Conservation (phyloP, 305 asterid genomes). For the Solanum hybrid region DNA sequence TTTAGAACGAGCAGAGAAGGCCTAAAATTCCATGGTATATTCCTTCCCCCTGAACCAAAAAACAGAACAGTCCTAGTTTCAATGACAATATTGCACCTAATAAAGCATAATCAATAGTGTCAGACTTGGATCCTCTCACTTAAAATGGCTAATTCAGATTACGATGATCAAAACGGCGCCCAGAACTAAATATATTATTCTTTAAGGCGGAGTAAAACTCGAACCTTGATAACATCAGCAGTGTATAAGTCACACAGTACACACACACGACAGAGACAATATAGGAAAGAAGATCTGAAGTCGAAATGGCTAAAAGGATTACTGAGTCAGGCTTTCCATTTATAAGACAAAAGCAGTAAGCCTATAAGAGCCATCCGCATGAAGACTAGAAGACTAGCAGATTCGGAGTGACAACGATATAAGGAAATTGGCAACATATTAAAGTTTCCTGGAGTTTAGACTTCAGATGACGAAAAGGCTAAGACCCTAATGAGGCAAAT, state of each 20-base stretch:
- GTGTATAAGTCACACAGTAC: background rate
- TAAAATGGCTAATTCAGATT: background rate
- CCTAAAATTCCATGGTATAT: background rate
- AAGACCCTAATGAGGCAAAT: background rate
- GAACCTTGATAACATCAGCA: constrained; percentile 1
- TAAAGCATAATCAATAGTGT: background rate
- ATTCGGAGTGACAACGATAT: background rate
- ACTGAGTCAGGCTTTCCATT: background rate
- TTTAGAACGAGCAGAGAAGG: background rate
- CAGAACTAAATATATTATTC: background rate
- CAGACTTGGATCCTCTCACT: background rate
- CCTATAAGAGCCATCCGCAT: background rate
- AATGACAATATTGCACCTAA: background rate
- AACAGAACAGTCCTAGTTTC: background rate
- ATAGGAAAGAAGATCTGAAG: background rate
- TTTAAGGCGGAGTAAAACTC: background rate
- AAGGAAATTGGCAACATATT: background rate
- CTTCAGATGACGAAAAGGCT: background rate
- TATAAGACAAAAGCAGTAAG: background rate
- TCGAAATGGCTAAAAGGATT: background rate
- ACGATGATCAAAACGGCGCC: background rate
- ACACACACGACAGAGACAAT: background rate
- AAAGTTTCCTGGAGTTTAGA: background rate
- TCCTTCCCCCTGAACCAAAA: background rate
- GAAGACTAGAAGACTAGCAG: background rate